A percentile compares a stretch with the other conserved stretches of the same genome.
Evolutionary conservation across 176 grass and related monocot genomes (phyloP).

Genomic region (Alopecurus myosuroides): DNA sequence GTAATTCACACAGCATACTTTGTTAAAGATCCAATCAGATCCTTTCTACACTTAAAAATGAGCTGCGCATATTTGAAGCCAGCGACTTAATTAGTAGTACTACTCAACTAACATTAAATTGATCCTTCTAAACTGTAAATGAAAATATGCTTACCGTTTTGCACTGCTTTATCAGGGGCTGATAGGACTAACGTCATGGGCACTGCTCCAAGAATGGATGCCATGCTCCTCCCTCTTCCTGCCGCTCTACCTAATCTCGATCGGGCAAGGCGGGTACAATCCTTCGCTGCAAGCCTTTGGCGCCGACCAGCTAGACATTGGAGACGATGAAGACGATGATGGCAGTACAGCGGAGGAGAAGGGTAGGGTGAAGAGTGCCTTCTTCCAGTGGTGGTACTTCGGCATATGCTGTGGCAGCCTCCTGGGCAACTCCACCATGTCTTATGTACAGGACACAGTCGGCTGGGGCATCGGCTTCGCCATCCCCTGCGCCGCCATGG

Average conservation of each 20-base stretch:
- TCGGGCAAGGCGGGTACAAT: constrained; percentile 84
- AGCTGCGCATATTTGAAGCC: no score
- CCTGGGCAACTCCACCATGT: constrained; percentile 76
- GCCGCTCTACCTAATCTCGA: constrained; percentile 78
- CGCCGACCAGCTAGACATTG: constrained; percentile 76
- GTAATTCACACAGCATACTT: no score
- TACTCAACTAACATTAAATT: not conserved
- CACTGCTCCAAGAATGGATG: constrained; percentile 61
- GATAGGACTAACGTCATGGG: constrained; percentile 54
- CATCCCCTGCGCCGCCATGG: constrained; percentile 68
- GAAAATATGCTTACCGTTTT: not conserved
- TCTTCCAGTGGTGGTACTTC: constrained; percentile 99
- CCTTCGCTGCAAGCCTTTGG: constrained; percentile 88
- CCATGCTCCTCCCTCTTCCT: constrained; percentile 64
- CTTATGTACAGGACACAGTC: constrained; percentile 77
- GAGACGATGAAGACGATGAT: not conserved
- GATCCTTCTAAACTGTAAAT: not conserved
- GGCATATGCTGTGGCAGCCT: constrained; percentile 86
- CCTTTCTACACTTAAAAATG: no score
- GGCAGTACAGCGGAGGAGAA: constrained; percentile 35
- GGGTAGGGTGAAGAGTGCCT: constrained; percentile 58
- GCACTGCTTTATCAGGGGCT: constrained; percentile 47
- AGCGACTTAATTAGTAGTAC: no score
- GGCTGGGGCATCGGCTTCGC: constrained; percentile 85
- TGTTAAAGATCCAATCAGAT: no score